A percentile compares a stretch with the other conserved stretches of the same genome.
These are phyloP conservation scores for Eutreptiella sp. DNA, from an alignment of 208 protist genomes.

Conservation along the genomic window DNA sequence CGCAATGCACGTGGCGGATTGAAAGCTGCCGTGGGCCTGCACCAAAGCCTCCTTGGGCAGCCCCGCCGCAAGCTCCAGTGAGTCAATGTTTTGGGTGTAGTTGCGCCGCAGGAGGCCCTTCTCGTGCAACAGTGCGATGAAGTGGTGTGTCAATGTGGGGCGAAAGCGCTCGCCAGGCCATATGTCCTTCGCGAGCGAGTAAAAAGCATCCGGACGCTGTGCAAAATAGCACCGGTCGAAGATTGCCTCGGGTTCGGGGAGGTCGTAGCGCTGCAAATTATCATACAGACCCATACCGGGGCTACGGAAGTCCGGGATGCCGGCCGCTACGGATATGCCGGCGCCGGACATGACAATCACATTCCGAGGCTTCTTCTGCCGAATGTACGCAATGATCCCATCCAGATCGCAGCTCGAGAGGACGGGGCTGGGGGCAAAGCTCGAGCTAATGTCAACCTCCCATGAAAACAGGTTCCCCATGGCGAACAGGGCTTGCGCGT, in stretches of 20 bases:
- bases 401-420: no score
- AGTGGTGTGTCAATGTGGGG: conserved; percentile 81
- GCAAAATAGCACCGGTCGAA: conserved; percentile 79
- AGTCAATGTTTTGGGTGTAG: conserved; percentile 96
- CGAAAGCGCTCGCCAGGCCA: conserved; percentile 60
- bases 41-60: conserved; percentile 69
- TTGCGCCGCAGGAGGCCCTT: conserved; percentile 77
- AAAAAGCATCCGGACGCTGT: conserved; percentile 78
- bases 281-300: conserved; percentile 79
- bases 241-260: conserved; percentile 73
- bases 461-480: no score
- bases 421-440: no score
- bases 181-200: conserved; percentile 60
- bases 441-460: no score
- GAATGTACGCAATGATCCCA: no score
- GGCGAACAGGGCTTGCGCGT: no score
- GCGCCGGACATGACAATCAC: conserved; percentile 80
- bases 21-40: conserved; percentile 90
- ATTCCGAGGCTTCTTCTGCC: conserved; percentile 54
- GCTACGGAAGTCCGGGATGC: conserved; percentile 90
- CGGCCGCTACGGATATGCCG: conserved; percentile 77
- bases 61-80: conserved; percentile 71
- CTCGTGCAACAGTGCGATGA: conserved; percentile 79
- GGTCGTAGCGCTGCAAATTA: conserved; percentile 73
- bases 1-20: conserved; percentile 71